These are phyloP conservation scores for Cryphonectria naterciae DNA, from an alignment of 2,329 filamentous ascomycete genomes.

Conservation along the genomic window DNA sequence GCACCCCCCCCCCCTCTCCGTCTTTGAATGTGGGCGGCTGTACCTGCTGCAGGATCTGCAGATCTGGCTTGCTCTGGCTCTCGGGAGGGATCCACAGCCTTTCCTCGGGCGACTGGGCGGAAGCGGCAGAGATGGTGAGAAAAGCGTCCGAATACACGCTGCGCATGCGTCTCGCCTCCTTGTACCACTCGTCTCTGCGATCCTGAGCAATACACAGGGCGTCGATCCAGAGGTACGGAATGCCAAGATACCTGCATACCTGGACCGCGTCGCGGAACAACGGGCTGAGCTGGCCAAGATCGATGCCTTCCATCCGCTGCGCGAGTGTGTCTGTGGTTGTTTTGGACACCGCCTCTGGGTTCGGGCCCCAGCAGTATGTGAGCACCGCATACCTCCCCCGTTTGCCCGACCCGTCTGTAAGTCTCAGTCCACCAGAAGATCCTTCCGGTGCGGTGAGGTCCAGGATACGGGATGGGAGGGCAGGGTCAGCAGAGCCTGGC, in stretches of 20 bases:
- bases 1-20: neutral
- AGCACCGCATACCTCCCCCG: slow-evolving; percentile 4
- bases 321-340: neutral
- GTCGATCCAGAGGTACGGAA: slow-evolving; percentile 11
- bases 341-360: neutral
- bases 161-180: neutral
- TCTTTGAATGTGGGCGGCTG: neutral
- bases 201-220: slow-evolving; percentile 13
- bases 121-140: neutral
- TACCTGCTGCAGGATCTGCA: too few relatives aligned
- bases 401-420: neutral
- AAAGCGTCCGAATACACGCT: neutral
- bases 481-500: too few relatives aligned
- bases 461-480: neutral
- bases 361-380: slow-evolving; percentile 11
- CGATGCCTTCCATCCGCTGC: neutral
- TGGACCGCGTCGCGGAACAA: neutral
- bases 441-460: neutral
- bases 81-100: neutral
- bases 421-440: neutral
- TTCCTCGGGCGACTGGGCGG: slow-evolving; percentile 2
- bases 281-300: neutral
- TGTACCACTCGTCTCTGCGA: neutral
- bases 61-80: neutral
- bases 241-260: neutral